These are phyloP conservation scores for Panicum miliaceum DNA, from an alignment of 176 grass and related monocot species.

Conservation along the genomic window DNA sequence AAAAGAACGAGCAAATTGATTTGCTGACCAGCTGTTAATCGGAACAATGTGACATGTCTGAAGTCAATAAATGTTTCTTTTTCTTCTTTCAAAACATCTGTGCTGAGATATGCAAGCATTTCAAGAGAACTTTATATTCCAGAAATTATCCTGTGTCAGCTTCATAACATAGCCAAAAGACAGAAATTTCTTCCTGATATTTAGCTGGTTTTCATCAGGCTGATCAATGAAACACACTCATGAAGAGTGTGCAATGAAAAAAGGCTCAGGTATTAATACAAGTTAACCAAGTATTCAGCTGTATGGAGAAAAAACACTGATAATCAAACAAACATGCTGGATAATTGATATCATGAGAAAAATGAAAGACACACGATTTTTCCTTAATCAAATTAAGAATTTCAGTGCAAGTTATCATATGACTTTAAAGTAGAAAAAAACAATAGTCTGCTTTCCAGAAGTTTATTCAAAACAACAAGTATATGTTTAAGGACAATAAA, in stretches of 20 bases:
- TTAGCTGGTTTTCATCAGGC: slow-evolving; percentile 8
- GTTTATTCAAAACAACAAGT: background rate
- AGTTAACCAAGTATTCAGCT: background rate
- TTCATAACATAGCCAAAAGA: background rate
- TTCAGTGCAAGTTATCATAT: background rate
- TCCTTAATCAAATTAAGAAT: background rate
- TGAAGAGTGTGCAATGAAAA: background rate
- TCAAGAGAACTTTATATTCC: background rate
- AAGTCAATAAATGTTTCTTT: background rate
- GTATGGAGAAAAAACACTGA: slow-evolving; percentile 1
- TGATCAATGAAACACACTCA: background rate
- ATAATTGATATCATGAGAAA: background rate
- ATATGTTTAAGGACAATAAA: background rate
- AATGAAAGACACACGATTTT: background rate
- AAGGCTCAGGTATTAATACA: background rate
- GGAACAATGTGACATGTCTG: background rate
- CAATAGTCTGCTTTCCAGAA: background rate
- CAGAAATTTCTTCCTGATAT: background rate
- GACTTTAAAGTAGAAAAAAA: background rate
- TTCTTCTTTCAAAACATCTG: background rate
- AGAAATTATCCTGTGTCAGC: background rate
- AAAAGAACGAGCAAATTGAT: background rate
- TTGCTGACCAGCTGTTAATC: background rate
- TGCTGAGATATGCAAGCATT: background rate
- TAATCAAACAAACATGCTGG: background rate